Evolutionary conservation across 805 yeast genomes (phyloP).

Genomic region (Vanderwaltozyma verrucispora): DNA sequence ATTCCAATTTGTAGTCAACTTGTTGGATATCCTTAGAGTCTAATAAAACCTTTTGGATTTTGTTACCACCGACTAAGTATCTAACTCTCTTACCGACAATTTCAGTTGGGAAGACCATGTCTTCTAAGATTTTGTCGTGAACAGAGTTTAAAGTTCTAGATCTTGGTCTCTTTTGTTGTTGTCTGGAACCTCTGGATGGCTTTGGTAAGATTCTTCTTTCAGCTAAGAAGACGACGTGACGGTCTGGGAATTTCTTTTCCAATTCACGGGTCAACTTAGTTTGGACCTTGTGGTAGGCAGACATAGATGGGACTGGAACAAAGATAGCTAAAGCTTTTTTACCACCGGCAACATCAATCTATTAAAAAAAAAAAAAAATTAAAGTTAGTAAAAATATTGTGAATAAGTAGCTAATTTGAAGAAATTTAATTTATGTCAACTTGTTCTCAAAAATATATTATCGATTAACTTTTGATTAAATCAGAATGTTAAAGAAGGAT

Average conservation of each 20-base stretch:
- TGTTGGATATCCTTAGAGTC: constrained; percentile 96
- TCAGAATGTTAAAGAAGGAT: no score
- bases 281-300: constrained; percentile 95
- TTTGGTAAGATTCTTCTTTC: constrained; percentile 99
- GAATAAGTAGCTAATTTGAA: no score
- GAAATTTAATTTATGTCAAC: no score
- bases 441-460: no score
- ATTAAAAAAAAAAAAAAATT: constrained; percentile 7
- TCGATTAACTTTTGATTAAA: no score
- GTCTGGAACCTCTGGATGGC: constrained; percentile 94
- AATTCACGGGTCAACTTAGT: constrained; percentile 96
- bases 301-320: constrained; percentile 92
- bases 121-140: constrained; percentile 97
- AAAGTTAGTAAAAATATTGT: constrained; percentile 9
- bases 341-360: constrained; percentile 94
- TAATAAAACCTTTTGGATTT: constrained; percentile 93
- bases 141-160: constrained; percentile 98
- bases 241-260: constrained; percentile 99
- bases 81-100: constrained; percentile 98
- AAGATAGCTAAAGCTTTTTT: constrained; percentile 97
- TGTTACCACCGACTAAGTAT: constrained; percentile 98
- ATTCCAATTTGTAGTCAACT: constrained; percentile 97
- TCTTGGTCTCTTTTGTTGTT: constrained; percentile 98
- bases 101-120: constrained; percentile 99
- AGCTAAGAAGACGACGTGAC: constrained; percentile 98